Conservation (phyloP, 2,329 filamentous ascomycete genomes). For the Elsinoe arachidis region DNA sequence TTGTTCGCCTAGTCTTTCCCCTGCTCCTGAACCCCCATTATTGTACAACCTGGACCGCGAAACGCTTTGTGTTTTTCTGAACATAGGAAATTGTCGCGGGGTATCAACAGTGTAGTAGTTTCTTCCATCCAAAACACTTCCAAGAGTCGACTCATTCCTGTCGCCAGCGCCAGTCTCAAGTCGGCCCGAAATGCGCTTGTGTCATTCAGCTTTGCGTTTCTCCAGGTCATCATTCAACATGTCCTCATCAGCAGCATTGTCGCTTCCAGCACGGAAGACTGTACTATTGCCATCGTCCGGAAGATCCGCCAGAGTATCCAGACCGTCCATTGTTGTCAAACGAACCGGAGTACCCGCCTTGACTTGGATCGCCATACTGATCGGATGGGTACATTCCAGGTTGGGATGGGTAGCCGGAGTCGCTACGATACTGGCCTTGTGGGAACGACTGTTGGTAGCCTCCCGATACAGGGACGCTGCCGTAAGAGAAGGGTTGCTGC, state of each 20-base stretch:
- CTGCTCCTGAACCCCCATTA: slow-evolving; percentile 8
- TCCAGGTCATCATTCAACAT: slow-evolving; percentile 7
- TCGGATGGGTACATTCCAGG: slow-evolving; percentile 8
- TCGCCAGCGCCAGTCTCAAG: slow-evolving; percentile 7
- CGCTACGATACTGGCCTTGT: slow-evolving; percentile 9
- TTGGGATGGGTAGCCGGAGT: slow-evolving; percentile 8
- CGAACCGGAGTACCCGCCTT: slow-evolving; percentile 9
- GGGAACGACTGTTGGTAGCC: slow-evolving; percentile 6
- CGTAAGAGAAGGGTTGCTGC: slow-evolving; percentile 13
- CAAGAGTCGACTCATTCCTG: slow-evolving; percentile 1
- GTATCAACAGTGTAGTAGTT: not conserved
- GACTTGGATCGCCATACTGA: slow-evolving; percentile 10
- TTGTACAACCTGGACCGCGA: slow-evolving; percentile 8
- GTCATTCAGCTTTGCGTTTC: not conserved
- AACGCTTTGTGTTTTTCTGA: not conserved
- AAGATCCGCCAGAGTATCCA: slow-evolving; percentile 6
- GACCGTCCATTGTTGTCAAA: slow-evolving; percentile 10
- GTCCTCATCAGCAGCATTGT: slow-evolving; percentile 2
- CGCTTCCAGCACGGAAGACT: not conserved
- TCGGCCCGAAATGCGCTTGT: not conserved
- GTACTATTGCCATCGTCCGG: slow-evolving; percentile 6
- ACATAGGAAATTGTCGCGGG: not conserved
- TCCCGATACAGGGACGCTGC: slow-evolving; percentile 1
- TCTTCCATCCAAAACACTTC: not conserved
- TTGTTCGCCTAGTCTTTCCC: slow-evolving; percentile 10